Percentiles rank a stretch among this genome's conserved stretches.
Conservation (phyloP, 768 basidiomycete species). For the Serendipita sp. region DNA sequence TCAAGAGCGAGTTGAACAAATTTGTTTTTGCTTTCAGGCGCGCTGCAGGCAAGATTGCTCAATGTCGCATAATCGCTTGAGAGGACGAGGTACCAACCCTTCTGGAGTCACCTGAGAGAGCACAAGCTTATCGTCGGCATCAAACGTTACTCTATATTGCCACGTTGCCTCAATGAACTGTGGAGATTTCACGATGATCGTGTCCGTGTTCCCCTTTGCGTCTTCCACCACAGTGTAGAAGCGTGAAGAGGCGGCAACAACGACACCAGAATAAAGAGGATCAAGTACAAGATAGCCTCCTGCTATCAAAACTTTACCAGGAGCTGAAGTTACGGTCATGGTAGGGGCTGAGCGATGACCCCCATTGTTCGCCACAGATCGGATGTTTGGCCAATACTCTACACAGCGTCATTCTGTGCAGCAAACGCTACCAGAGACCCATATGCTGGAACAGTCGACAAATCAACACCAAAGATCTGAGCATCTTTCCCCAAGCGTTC, state of each 20-base stretch:
- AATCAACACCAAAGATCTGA: slow-evolving; percentile 45
- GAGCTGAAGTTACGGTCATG: slow-evolving; percentile 67
- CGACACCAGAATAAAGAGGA: slow-evolving; percentile 66
- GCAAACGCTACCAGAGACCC: neutral
- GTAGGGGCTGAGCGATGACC: neutral
- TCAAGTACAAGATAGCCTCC: slow-evolving; percentile 97
- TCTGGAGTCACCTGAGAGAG: slow-evolving; percentile 13
- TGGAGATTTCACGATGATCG: slow-evolving; percentile 67
- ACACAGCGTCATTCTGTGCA: neutral
- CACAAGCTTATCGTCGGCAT: slow-evolving; percentile 15
- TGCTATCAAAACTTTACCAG: slow-evolving; percentile 89
- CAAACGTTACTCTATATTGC: slow-evolving; percentile 43
- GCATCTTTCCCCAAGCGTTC: slow-evolving; percentile 73
- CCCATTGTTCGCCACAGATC: neutral
- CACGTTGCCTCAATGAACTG: slow-evolving; percentile 77
- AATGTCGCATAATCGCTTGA: neutral
- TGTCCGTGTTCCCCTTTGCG: slow-evolving; percentile 20
- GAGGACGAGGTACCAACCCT: neutral
- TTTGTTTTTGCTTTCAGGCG: slow-evolving; percentile 55
- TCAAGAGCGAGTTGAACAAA: slow-evolving; percentile 86
- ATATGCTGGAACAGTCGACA: neutral
- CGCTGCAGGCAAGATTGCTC: neutral
- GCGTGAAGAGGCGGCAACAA: slow-evolving; percentile 82
- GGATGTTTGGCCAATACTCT: neutral
- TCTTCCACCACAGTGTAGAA: slow-evolving; percentile 71